phyloP scores from a whole-genome alignment of 768 basidiomycete species.

The Auricularia heimuer region DNA sequence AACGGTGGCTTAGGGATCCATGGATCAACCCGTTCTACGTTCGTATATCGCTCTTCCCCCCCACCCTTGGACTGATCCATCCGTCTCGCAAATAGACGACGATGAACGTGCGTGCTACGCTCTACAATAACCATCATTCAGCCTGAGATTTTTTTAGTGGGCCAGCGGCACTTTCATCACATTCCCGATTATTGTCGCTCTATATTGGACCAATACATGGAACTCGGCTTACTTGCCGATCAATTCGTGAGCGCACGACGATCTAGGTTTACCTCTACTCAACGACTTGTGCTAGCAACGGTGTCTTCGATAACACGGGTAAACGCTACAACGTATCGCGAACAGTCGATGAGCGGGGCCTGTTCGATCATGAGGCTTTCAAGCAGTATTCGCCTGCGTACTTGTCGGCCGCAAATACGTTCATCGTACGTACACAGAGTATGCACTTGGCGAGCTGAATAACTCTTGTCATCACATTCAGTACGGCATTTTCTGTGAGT shows the following conservation, averaged over 20 bases:
- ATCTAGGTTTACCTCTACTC: neutral
- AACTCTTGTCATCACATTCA: constrained; percentile 19
- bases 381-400: constrained; percentile 17
- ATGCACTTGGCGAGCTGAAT: constrained; percentile 12
- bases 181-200: constrained; percentile 15
- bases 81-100: neutral
- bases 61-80: neutral
- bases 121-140: neutral
- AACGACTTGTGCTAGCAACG: constrained; percentile 11
- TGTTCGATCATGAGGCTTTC: constrained; percentile 7
- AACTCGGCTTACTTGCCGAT: constrained; percentile 31
- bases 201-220: constrained; percentile 30
- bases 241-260: constrained; percentile 21
- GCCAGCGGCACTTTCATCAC: constrained; percentile 2
- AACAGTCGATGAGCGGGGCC: constrained; percentile 23
- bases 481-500: constrained; percentile 21
- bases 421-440: neutral
- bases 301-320: constrained; percentile 34
- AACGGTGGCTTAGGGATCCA: neutral
- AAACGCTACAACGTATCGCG: constrained; percentile 28
- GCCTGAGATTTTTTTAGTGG: neutral
- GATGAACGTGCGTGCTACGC: neutral
- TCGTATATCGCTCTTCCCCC: constrained; percentile 10
- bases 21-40: constrained; percentile 1
- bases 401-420: constrained; percentile 17